Evolutionary conservation across 1,284 basidiomycete genomes (phyloP).

Genomic region (Ceratobasidium sp.): DNA sequence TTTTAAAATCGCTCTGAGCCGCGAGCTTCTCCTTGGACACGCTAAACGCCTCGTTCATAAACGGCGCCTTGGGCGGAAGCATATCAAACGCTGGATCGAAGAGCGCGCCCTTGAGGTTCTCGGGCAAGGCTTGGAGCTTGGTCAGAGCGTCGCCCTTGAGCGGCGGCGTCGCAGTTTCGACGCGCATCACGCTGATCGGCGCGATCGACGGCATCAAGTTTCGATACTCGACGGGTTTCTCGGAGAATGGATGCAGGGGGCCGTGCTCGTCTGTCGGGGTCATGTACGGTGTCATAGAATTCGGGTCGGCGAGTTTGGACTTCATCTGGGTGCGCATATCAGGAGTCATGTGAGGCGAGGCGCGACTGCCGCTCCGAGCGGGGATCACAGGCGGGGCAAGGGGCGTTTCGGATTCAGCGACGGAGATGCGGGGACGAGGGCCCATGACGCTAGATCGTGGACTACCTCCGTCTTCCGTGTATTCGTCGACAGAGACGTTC

Average conservation of each 20-base stretch:
- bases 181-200: constrained; percentile 42
- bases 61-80: constrained; percentile 26
- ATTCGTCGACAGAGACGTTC: constrained; percentile 19
- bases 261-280: constrained; percentile 35
- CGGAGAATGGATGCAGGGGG: constrained; percentile 41
- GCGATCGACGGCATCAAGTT: constrained; percentile 19
- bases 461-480: neutral
- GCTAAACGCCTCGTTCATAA: constrained; percentile 42
- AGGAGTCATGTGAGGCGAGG: constrained; percentile 22
- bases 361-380: neutral
- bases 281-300: constrained; percentile 25
- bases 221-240: constrained; percentile 41
- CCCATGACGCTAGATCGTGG: constrained; percentile 22
- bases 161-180: constrained; percentile 12
- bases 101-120: constrained; percentile 23
- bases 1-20: constrained; percentile 39
- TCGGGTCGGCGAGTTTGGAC: constrained; percentile 2
- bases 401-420: constrained; percentile 2
- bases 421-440: constrained; percentile 26
- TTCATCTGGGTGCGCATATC: constrained; percentile 21
- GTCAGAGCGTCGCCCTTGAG: neutral
- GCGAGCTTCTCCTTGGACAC: constrained; percentile 40
- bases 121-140: constrained; percentile 1
- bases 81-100: constrained; percentile 1
- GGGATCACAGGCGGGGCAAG: constrained; percentile 6